Base-by-base conservation (phyloP, 495 filamentous ascomycete species). In the Penicillium nucicola region DNA sequence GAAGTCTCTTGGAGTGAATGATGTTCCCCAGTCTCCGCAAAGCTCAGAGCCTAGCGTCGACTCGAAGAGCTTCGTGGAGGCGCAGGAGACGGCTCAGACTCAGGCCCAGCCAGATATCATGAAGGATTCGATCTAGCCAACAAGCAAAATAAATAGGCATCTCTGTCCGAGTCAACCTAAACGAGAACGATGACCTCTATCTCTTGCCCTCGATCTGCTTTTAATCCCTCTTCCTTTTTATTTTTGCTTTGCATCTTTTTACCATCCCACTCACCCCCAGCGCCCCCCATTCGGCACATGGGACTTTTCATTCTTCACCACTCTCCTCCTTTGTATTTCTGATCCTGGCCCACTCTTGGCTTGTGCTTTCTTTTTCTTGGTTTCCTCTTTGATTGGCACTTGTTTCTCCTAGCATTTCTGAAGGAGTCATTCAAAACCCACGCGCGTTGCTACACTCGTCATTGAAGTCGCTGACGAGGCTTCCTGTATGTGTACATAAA, bases 81-180 rank as follows among this genome's bases (percentile, higher is more conserved):
- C 49, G 53, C 69, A 25, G 39, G 25, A 7, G 43, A 57, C 18
- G 45, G 53, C 5, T 42, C 43, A n/a, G 45, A 42, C 8, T 22
- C 20, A 22, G 45, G 72, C 81, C 48, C 71, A 74, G 18, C 66
- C 76, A 52, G 74, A 64, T 42, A 76, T 81, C 39, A 58, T 81
- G 42, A 78, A 45, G 64, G 74, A 1, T 82, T 85, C 55, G 78
- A 83, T 20, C 64, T 79, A 50, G 66, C 72, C 45, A 74, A 69
- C 49, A 59, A 70, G 48, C 72, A 75, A 60, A 69, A 68, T 50
- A 58, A 58, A 40, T 65, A 52, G 61, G 19, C 18, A 14, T 36
- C 42, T 34, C 15, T 36, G 19, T 19, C 32, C 14, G 13, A 33
- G 19, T 19, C 43, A 20, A 41, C 25, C 37, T 42, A 58, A 40